Evolutionary conservation across 208 protist genomes (phyloP), one percentile per base, ranked within the genome.

Genomic region (Leishmania guyanensis): DNA sequence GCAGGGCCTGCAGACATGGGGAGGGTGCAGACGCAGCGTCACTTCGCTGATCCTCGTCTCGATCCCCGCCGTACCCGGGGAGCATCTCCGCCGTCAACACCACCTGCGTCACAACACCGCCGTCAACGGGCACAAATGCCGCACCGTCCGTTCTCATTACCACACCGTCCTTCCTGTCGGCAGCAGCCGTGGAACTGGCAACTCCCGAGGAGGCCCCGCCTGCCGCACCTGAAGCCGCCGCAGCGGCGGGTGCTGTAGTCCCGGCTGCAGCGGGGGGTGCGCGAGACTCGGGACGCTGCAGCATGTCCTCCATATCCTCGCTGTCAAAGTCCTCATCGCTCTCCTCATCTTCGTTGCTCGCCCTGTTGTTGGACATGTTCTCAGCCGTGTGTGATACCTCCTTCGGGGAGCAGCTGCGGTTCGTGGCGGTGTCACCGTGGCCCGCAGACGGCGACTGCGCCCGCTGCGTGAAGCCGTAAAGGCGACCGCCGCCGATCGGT

Each of bases 281-380:
- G 46, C 39, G 43, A 56, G 16, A 36, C n/a, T 69, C 36, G 3
- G 77, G 78, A 17, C 77, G 76, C 68, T 90, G 84, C 64, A 90
- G 80, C 78, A 90, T 79, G 79, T 88, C 84, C 69, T 90, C 87
- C 69, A 90, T 81, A 48, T 90, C 87, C 76, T 90, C 87, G 75
- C 87, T 90, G 79, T 90, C 87, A 46, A 90, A 90, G 48, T 79
- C 87, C 66, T 88, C 84, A 73, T 90, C 87, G 50, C 86, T 86
- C 66, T 90, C 87, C 46, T 90, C 87, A 10, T 75, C 71, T 1
- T 84, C 84, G 14, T 86, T 76, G 46, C 60, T 70, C 20, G 69
- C 79, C 22, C 50, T 80, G 48, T 53, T 70, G 46, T 65, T 83
- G 9, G 66, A 80, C 16, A 68, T 75, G 46, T 85, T 81, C 71